A percentile compares a stretch with the other conserved stretches of the same genome.
Evolutionary conservation across 352 stramenopile species (phyloP).

Genomic region (Halophytophthora batemanensis): DNA sequence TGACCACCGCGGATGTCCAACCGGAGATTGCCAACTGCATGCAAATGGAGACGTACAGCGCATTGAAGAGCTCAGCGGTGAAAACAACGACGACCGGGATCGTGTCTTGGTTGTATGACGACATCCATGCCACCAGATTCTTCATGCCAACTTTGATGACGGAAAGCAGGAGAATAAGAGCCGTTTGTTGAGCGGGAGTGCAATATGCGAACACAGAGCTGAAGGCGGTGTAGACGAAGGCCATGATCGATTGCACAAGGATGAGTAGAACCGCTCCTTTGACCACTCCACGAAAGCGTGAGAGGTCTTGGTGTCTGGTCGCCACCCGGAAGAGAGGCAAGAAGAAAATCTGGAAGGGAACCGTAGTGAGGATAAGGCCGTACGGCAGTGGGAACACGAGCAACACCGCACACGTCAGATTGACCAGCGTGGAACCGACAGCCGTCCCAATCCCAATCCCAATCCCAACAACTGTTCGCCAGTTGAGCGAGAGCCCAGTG

Average conservation of each 20-base stretch:
- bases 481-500: neutral
- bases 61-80: conserved; percentile 19
- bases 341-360: conserved; percentile 3
- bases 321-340: neutral
- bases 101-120: conserved; percentile 4
- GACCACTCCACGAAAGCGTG: neutral
- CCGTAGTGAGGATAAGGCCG: neutral
- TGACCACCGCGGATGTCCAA: conserved; percentile 4
- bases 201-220: neutral
- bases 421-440: neutral
- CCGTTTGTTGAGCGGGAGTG: neutral
- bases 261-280: neutral
- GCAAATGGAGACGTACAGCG: conserved; percentile 10
- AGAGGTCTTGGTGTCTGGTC: neutral
- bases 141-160: conserved; percentile 8
- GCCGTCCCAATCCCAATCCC: neutral
- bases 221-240: neutral
- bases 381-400: conserved; percentile 1
- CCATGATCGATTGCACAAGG: no score
- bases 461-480: neutral
- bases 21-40: conserved; percentile 13
- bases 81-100: conserved; percentile 13
- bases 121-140: conserved; percentile 4
- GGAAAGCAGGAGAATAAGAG: conserved; percentile 1
- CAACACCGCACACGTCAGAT: no score